Conservation (phyloP, 805 yeast species). For the Yamadazyma phyllophila region DNA sequence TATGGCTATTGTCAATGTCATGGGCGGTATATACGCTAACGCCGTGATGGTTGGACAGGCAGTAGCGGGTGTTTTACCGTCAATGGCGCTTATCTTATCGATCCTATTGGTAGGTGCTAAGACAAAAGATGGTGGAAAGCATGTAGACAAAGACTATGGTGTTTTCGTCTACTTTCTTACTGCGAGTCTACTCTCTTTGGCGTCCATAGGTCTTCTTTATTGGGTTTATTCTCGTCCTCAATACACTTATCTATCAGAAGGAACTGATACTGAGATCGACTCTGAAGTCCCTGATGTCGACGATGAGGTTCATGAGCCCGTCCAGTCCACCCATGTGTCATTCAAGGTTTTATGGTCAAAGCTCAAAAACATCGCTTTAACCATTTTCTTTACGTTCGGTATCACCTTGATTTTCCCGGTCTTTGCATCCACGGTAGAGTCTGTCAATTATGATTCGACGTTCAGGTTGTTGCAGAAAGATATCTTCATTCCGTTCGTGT, state of each 20-base stretch:
- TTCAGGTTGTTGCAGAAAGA: slow-evolving; percentile 44
- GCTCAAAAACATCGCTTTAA: slow-evolving; percentile 58
- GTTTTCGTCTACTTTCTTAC: slow-evolving; percentile 48
- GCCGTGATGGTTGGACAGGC: slow-evolving; percentile 95
- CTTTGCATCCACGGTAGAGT: slow-evolving; percentile 71
- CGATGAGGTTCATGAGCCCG: slow-evolving; percentile 12
- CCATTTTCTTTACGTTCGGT: slow-evolving; percentile 73
- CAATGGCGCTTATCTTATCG: slow-evolving; percentile 61
- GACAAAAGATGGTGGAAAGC: slow-evolving; percentile 17
- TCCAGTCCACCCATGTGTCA: slow-evolving; percentile 41
- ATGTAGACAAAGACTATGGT: slow-evolving; percentile 34
- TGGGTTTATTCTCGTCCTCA: slow-evolving; percentile 21
- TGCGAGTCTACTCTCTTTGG: slow-evolving; percentile 47
- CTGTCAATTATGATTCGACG: slow-evolving; percentile 36
- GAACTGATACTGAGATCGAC: background rate
- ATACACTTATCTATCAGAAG: slow-evolving; percentile 14
- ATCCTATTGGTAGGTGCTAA: slow-evolving; percentile 42
- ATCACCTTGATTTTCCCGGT: slow-evolving; percentile 84
- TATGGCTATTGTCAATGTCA: slow-evolving; percentile 78
- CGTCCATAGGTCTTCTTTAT: slow-evolving; percentile 40
- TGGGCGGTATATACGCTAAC: slow-evolving; percentile 78
- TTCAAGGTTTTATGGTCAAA: slow-evolving; percentile 59
- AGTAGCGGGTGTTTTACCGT: slow-evolving; percentile 88
- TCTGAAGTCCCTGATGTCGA: slow-evolving; percentile 11
- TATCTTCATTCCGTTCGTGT: slow-evolving; percentile 68